phyloP scores from a whole-genome alignment of 163 green algal species.

The Chlorella variabilis region DNA sequence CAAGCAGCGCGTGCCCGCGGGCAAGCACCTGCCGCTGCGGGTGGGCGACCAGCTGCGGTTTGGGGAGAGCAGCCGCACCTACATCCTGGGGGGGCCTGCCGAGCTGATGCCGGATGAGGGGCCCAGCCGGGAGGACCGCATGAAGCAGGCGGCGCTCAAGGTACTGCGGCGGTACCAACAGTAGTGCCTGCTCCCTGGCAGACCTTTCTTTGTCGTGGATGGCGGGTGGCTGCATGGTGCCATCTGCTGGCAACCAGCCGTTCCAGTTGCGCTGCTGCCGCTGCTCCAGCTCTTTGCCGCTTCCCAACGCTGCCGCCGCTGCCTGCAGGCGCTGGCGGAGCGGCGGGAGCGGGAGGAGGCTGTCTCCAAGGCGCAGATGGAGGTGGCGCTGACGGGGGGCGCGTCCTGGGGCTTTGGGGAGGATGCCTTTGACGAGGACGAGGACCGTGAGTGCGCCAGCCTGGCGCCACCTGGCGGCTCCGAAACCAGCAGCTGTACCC shows the following conservation, averaged over 20 bases:
- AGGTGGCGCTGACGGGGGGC: slow-evolving; percentile 50
- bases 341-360: slow-evolving; percentile 52
- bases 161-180: slow-evolving; percentile 23
- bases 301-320: neutral
- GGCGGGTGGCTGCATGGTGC: neutral
- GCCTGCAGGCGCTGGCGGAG: slow-evolving; percentile 47
- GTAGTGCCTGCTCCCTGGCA: no score
- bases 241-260: no score
- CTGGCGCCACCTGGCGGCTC: neutral
- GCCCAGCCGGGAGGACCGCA: slow-evolving; percentile 64
- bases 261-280: no score
- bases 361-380: slow-evolving; percentile 68
- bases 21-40: slow-evolving; percentile 36
- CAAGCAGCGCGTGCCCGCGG: slow-evolving; percentile 75
- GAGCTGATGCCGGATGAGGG: slow-evolving; percentile 90
- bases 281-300: no score
- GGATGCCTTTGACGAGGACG: slow-evolving; percentile 51
- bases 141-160: slow-evolving; percentile 64
- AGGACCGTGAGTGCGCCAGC: slow-evolving; percentile 9
- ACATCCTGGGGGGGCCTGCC: slow-evolving; percentile 79
- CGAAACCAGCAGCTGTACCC: no score
- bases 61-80: slow-evolving; percentile 83
- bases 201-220: no score
- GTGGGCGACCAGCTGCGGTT: slow-evolving; percentile 91
- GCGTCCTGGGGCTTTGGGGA: slow-evolving; percentile 73